Evolutionary conservation across 2,329 filamentous ascomycete genomes (phyloP).

Genomic region (Intubia oerlemansii): DNA sequence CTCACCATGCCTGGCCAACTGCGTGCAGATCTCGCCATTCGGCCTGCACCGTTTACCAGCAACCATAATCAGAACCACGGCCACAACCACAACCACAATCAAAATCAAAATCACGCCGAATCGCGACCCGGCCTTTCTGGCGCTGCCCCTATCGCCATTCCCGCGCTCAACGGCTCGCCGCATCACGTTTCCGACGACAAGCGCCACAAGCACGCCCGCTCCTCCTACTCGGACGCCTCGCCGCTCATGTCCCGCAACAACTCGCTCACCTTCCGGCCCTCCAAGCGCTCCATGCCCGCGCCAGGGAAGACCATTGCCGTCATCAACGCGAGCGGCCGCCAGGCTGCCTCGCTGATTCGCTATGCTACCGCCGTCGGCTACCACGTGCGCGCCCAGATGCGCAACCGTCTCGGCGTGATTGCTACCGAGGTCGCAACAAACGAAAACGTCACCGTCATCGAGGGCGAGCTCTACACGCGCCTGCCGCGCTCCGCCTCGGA

Average conservation of each 20-base stretch:
- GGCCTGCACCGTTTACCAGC: slow-evolving; percentile 7
- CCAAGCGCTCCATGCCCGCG: slow-evolving; percentile 34
- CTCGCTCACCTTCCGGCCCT: slow-evolving; percentile 36
- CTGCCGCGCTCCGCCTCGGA: slow-evolving; percentile 28
- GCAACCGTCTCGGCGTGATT: slow-evolving; percentile 70
- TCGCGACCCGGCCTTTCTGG: not conserved
- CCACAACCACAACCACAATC: not conserved
- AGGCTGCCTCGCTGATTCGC: slow-evolving; percentile 86
- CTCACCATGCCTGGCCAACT: slow-evolving; percentile 8
- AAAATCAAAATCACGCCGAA: not conserved
- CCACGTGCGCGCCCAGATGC: slow-evolving; percentile 76
- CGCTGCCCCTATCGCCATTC: slow-evolving; percentile 3
- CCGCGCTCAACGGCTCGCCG: slow-evolving; percentile 4
- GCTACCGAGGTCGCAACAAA: slow-evolving; percentile 65
- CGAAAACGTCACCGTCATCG: slow-evolving; percentile 49
- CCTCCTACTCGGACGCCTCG: slow-evolving; percentile 39
- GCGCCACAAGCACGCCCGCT: slow-evolving; percentile 38
- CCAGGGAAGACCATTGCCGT: slow-evolving; percentile 70
- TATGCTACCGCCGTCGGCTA: slow-evolving; percentile 88
- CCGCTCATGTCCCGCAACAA: slow-evolving; percentile 34
- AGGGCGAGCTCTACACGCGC: slow-evolving; percentile 40
- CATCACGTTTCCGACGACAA: slow-evolving; percentile 10
- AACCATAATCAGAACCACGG: not conserved
- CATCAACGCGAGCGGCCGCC: slow-evolving; percentile 88
- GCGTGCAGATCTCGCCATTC: slow-evolving; percentile 9